Evolutionary conservation across 2,329 filamentous ascomycete genomes (phyloP).

Genomic region (Apiospora pterosperma): DNA sequence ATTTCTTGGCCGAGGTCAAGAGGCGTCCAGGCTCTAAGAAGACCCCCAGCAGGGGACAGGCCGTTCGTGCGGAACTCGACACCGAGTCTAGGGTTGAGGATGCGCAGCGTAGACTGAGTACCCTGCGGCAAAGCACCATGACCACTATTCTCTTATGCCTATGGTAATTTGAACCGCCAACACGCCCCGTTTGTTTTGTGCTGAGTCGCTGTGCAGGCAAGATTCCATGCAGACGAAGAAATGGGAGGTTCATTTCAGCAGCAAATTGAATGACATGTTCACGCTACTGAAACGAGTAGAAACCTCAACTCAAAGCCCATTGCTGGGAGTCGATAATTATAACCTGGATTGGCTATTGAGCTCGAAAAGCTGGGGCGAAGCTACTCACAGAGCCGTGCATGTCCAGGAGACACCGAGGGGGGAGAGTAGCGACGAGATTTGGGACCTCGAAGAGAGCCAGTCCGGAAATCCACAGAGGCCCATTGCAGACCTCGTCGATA

Average conservation of each 20-base stretch:
- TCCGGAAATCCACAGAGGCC: background rate
- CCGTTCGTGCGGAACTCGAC: background rate
- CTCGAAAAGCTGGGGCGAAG: no score
- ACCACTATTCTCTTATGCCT: background rate
- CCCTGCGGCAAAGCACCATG: background rate
- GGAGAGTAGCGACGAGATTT: background rate
- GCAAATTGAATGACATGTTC: background rate
- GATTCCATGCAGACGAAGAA: background rate
- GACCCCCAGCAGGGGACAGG: background rate
- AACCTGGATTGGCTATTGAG: background rate
- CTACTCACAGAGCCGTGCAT: background rate
- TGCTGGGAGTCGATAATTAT: background rate
- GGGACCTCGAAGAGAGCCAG: background rate
- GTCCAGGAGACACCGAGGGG: background rate
- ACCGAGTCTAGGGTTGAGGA: background rate
- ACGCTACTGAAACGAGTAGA: background rate
- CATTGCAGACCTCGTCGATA: background rate
- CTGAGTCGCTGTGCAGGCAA: background rate
- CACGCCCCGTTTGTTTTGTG: fast-evolving
- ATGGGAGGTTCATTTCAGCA: background rate
- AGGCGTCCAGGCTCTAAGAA: background rate
- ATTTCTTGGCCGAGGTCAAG: background rate
- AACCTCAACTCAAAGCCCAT: background rate
- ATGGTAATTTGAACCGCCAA: background rate
- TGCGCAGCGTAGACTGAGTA: background rate